These are phyloP conservation scores for Penicillium frequentans DNA, from an alignment of 2,329 filamentous ascomycete genomes.

Conservation along the genomic window DNA sequence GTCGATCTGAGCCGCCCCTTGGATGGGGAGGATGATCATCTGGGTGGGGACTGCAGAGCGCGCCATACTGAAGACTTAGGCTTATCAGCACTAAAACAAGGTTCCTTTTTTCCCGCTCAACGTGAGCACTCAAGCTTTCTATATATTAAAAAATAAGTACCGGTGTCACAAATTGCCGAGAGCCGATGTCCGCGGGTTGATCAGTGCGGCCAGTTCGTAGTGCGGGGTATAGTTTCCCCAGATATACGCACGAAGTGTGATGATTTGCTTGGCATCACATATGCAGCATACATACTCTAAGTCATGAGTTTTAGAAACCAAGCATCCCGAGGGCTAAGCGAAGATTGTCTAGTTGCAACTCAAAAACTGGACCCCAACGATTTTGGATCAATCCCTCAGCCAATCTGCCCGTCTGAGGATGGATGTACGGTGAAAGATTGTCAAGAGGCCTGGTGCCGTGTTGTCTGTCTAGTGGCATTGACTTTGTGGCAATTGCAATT, in stretches of 20 bases:
- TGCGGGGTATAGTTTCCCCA: constrained; percentile 15
- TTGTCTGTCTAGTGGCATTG: too few relatives aligned
- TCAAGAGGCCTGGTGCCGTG: too few relatives aligned
- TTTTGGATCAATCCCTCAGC: too few relatives aligned
- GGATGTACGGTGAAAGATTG: too few relatives aligned
- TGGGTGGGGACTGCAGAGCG: constrained; percentile 21
- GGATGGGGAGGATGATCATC: constrained; percentile 40
- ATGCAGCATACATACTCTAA: background rate
- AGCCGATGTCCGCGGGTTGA: constrained; percentile 12
- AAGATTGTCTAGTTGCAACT: too few relatives aligned
- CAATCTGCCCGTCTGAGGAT: too few relatives aligned
- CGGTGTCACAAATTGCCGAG: constrained; percentile 5
- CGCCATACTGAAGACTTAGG: constrained; percentile 6
- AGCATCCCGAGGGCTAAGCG: too few relatives aligned
- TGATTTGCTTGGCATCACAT: background rate
- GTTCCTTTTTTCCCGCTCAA: background rate
- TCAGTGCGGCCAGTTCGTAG: background rate
- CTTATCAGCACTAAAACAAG: constrained; percentile 1
- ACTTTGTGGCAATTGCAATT: too few relatives aligned
- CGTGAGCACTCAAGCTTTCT: background rate
- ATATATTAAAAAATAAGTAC: background rate
- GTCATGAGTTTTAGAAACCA: too few relatives aligned
- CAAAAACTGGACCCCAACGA: too few relatives aligned
- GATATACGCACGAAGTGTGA: background rate
- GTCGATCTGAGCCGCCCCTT: constrained; percentile 46